phyloP scores from a whole-genome alignment of 2,329 filamentous ascomycete genomes.

The Colletotrichum caudatum region DNA sequence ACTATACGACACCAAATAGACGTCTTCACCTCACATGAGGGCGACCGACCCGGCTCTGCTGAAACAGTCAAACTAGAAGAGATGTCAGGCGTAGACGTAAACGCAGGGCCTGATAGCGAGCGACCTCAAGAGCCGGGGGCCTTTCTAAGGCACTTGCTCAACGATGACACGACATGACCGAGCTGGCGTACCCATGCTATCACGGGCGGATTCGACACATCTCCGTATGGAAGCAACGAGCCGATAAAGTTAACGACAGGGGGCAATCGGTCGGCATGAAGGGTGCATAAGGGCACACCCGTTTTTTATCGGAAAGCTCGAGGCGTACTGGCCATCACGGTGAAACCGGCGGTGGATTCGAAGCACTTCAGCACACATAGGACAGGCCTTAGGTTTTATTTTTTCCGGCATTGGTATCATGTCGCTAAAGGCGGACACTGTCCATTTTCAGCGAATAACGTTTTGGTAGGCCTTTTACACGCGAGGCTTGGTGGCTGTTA shows the following conservation, averaged over 20 bases:
- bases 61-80: neutral
- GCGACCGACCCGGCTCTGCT: neutral
- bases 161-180: conserved; percentile 24
- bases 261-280: neutral
- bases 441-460: neutral
- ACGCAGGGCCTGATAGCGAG: neutral
- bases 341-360: neutral
- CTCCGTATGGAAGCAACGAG: neutral
- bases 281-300: neutral
- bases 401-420: neutral
- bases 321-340: too few species aligned
- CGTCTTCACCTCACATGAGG: conserved; percentile 1
- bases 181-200: conserved; percentile 2
- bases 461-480: neutral
- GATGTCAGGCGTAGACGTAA: conserved; percentile 4
- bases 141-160: conserved; percentile 25
- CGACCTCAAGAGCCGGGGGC: conserved; percentile 2
- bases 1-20: conserved; percentile 32
- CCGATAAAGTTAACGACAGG: neutral
- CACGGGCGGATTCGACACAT: neutral
- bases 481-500: neutral
- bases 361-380: too few species aligned
- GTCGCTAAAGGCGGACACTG: neutral
- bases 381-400: neutral
- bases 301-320: neutral